Conservation (phyloP, 768 basidiomycete genomes). For the Chlorophyllum brunneum region DNA sequence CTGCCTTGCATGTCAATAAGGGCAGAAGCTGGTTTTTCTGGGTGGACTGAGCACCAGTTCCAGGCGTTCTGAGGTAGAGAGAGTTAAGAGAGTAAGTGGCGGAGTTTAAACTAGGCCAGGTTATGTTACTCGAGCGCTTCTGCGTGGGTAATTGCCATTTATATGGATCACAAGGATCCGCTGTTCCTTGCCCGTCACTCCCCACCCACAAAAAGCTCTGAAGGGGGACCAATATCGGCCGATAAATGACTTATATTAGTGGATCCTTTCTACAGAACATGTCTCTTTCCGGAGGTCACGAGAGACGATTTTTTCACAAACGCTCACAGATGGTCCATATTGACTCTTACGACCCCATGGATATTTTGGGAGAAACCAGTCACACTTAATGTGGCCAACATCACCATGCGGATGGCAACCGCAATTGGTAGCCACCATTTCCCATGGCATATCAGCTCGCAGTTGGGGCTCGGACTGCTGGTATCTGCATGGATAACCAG, state of each 20-base stretch:
- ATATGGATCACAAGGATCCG: constrained; percentile 17
- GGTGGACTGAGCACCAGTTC: constrained; percentile 30
- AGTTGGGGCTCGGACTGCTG: not conserved
- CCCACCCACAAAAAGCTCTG: constrained; percentile 14
- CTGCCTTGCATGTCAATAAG: constrained; percentile 40
- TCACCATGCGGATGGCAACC: constrained; percentile 15
- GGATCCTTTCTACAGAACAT: not conserved
- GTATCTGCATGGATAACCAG: not conserved
- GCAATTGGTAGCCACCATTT: constrained; percentile 8
- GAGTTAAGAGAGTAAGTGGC: constrained; percentile 39
- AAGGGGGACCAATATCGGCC: constrained; percentile 2
- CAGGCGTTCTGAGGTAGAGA: constrained; percentile 37
- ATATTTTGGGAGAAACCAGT: constrained; percentile 14
- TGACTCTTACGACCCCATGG: constrained; percentile 13
- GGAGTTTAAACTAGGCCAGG: constrained; percentile 41
- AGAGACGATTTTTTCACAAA: constrained; percentile 9
- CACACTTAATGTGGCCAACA: constrained; percentile 13
- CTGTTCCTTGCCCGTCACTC: constrained; percentile 14
- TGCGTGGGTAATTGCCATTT: constrained; percentile 41
- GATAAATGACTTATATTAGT: not conserved
- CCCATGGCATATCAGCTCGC: constrained; percentile 9
- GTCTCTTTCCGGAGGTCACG: not conserved
- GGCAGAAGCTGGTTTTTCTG: constrained; percentile 31
- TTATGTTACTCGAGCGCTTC: constrained; percentile 43
- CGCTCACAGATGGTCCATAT: not conserved